A percentile compares a stretch with the other conserved stretches of the same genome.
These are phyloP conservation scores for Pythium sukuiense DNA, from an alignment of 352 stramenopile genomes.

Conservation along the genomic window DNA sequence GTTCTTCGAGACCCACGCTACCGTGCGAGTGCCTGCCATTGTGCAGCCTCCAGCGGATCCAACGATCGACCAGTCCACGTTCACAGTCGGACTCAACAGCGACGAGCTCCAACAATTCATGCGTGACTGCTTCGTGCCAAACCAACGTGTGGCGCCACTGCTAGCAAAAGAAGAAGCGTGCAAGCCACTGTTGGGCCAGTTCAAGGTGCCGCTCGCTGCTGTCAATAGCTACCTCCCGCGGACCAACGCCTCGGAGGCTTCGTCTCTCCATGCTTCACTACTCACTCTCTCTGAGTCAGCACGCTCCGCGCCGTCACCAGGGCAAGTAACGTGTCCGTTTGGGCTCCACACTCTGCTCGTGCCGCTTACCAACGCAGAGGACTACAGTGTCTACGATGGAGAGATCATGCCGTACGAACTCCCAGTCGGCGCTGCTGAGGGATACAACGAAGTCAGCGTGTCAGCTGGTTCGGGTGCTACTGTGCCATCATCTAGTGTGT, in stretches of 20 bases:
- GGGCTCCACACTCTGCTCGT: constrained; percentile 57
- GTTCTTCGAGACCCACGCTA: constrained; percentile 65
- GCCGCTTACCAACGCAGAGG: neutral
- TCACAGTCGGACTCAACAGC: neutral
- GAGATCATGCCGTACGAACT: neutral
- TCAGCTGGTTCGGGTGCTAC: neutral
- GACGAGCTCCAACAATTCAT: constrained; percentile 22
- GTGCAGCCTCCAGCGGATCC: constrained; percentile 19
- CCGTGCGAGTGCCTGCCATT: constrained; percentile 36
- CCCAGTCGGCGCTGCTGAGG: neutral
- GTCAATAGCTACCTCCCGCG: constrained; percentile 72
- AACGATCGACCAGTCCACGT: neutral
- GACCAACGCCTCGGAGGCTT: constrained; percentile 39
- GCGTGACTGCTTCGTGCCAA: constrained; percentile 27
- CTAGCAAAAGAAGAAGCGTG: constrained; percentile 36
- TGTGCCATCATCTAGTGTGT: neutral
- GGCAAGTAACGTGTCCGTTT: constrained; percentile 48
- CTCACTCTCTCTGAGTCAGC: neutral
- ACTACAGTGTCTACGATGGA: constrained; percentile 12
- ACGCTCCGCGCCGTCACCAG: neutral
- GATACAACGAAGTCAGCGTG: constrained; percentile 15
- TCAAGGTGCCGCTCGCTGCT: constrained; percentile 54
- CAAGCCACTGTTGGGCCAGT: constrained; percentile 33
- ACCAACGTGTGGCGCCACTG: constrained; percentile 18
- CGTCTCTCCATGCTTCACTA: constrained; percentile 38